These are phyloP conservation scores for Naematelia aurantialba DNA, from an alignment of 768 basidiomycete genomes.

Conservation along the genomic window DNA sequence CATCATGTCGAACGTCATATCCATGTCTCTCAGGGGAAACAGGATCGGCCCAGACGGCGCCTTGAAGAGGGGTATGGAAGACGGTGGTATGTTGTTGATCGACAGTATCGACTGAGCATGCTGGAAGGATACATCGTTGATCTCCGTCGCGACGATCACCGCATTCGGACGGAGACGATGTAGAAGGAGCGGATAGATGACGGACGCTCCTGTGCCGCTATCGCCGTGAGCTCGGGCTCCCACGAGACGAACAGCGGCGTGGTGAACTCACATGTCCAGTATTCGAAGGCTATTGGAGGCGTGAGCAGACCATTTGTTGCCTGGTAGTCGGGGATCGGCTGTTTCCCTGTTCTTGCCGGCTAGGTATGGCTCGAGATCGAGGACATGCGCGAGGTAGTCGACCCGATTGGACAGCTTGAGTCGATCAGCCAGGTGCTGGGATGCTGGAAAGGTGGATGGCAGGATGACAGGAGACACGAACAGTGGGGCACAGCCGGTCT, in stretches of 20 bases:
- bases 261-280: conserved; percentile 63
- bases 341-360: conserved; percentile 46
- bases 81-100: conserved; percentile 56
- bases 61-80: conserved; percentile 56
- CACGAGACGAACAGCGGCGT: not conserved
- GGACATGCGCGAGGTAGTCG: conserved; percentile 66
- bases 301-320: conserved; percentile 56
- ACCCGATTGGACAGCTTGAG: conserved; percentile 51
- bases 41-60: conserved; percentile 55
- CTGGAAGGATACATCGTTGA: conserved; percentile 62
- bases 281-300: conserved; percentile 43
- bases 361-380: conserved; percentile 50
- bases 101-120: conserved; percentile 61
- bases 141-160: conserved; percentile 56
- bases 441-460: not conserved
- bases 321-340: not conserved
- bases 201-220: conserved; percentile 87
- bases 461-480: conserved; percentile 50
- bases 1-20: conserved; percentile 61
- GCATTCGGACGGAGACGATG: conserved; percentile 21
- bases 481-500: conserved; percentile 81
- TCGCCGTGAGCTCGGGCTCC: not conserved
- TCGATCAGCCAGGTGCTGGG: not conserved
- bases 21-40: conserved; percentile 47
- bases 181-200: conserved; percentile 75